Base-by-base conservation (phyloP, 805 yeast genomes). In the Lipomyces chichibuensis region DNA sequence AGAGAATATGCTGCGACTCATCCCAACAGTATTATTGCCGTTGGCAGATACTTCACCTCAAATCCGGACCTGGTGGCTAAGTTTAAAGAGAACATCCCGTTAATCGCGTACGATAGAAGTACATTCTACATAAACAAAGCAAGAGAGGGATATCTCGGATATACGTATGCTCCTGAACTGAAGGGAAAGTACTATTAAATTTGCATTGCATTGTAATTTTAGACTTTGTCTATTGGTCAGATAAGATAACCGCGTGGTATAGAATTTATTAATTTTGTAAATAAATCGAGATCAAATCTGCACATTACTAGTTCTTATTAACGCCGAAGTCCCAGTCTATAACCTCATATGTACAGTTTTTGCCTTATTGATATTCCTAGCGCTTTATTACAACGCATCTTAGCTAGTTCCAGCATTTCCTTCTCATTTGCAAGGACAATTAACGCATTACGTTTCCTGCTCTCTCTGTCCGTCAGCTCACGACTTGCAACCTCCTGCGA, bases 61-160 rank as follows among this genome's bases (percentile, higher is more conserved):
- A 86, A 86, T 75, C 88, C 89, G 2, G 89, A 87, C 73, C 73
- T 87, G 46, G 83, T 81, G 25, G 72, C 77, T 20, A 78, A 87
- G 69, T 65, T 85, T 51, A 75, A 79, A 67, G 75, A 82, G 39
- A 81, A 81, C 37, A 61, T 75, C 52, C 80, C 80, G 55, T 75
- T 85, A 66, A 79, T 77, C 65, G 69, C 77, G 39, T 86, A 85
- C 72, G 80, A 85, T 73, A 79, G 88, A 74, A 64, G 72, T 13
- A 80, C 84, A 3, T 86, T 86, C 76, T 87, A 85, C 73, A 67
- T 51, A 14, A 51, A 54, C 59, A 68, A 68, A 51, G 54, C 66
- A 2, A 49, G 53, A 39, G 65, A 64, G n/a, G 69, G 71, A 2
- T 68, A 68, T 59, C 33, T 68, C 37, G 70, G 68, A 23, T 66